Percentiles rank a stretch among this genome's conserved stretches.
phyloP scores from a whole-genome alignment of 495 filamentous ascomycete genomes.

The Daldinia concentrica region DNA sequence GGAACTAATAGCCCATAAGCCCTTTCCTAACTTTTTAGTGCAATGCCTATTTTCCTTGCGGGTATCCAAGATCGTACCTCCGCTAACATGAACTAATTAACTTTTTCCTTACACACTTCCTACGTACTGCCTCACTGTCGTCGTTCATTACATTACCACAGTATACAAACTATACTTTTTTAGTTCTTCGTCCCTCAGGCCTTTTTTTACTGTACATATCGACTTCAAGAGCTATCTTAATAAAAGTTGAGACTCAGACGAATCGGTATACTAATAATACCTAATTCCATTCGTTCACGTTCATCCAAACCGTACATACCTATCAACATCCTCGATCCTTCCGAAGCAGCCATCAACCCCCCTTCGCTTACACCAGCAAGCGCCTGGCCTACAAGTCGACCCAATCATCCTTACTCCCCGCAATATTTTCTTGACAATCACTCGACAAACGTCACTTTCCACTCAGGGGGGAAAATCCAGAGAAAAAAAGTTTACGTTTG shows the following conservation, averaged over 20 bases:
- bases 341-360: conserved; percentile 25
- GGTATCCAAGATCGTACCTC: conserved; percentile 7
- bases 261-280: conserved; percentile 28
- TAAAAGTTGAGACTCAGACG: conserved; percentile 10
- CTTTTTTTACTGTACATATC: conserved; percentile 11
- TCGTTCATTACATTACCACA: conserved; percentile 38
- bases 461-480: conserved; percentile 21
- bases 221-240: conserved; percentile 3
- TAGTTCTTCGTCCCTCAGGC: not conserved
- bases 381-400: conserved; percentile 47
- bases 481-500: conserved; percentile 22
- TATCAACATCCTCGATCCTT: conserved; percentile 32
- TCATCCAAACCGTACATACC: conserved; percentile 4
- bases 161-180: conserved; percentile 14
- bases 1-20: not conserved
- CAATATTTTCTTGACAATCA: conserved; percentile 36
- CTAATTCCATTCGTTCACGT: conserved; percentile 26
- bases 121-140: conserved; percentile 23
- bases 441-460: conserved; percentile 37
- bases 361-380: conserved; percentile 50
- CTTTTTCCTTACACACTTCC: conserved; percentile 3
- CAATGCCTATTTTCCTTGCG: conserved; percentile 1
- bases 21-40: conserved; percentile 1
- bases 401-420: conserved; percentile 44
- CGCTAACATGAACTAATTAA: conserved; percentile 7